phyloP scores from a whole-genome alignment of 2,329 filamentous ascomycete genomes.

The Apiospora arundinis region DNA sequence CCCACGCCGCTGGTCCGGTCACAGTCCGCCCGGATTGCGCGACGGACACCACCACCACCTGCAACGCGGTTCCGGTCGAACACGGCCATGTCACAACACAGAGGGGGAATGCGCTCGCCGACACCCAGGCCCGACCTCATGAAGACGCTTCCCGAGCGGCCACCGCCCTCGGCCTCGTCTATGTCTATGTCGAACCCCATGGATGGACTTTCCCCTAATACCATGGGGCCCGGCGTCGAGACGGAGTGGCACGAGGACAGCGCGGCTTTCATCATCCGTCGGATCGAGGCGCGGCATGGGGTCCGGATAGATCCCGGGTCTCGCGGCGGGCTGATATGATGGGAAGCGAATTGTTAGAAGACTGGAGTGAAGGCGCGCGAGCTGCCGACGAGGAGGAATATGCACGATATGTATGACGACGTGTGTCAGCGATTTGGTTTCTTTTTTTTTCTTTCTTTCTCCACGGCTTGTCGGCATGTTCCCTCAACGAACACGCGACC shows the following conservation, averaged over 20 bases:
- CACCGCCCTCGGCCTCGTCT: neutral
- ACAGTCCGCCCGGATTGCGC: neutral
- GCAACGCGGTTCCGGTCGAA: neutral
- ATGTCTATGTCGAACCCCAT: neutral
- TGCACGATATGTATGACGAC: neutral
- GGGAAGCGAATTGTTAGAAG: no score
- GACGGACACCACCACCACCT: neutral
- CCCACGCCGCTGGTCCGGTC: neutral
- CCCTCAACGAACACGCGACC: no score
- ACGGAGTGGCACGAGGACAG: constrained; percentile 5
- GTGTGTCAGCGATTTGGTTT: neutral
- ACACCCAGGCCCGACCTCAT: constrained; percentile 10
- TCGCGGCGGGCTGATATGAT: constrained; percentile 18
- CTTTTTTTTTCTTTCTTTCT: no score
- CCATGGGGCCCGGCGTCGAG: constrained; percentile 7
- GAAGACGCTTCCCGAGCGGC: constrained; percentile 22
- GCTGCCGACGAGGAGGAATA: neutral
- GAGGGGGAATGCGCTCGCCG: neutral
- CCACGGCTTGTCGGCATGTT: no score
- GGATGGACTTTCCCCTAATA: neutral
- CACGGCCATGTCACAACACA: neutral
- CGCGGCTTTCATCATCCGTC: constrained; percentile 7
- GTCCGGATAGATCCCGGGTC: neutral
- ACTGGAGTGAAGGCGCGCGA: no score
- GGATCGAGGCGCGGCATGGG: constrained; percentile 9